These are phyloP conservation scores for Osmanthus fragrans DNA, from an alignment of 257 asterid species.

Conservation along the genomic window DNA sequence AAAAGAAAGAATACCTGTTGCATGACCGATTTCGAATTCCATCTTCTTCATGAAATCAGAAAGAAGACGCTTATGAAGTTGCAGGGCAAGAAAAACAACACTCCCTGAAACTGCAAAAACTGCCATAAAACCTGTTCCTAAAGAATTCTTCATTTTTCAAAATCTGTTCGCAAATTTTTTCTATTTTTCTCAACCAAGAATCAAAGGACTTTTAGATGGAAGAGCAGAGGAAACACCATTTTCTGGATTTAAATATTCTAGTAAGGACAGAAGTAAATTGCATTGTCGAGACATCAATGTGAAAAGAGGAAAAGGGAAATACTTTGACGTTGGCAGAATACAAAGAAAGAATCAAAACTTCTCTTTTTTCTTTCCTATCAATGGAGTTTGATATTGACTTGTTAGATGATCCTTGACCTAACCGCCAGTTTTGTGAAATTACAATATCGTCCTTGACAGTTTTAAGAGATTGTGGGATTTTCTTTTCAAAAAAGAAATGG, in stretches of 20 bases:
- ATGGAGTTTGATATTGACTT: not conserved
- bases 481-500: not conserved
- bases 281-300: constrained; percentile 22
- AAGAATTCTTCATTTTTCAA: constrained; percentile 49
- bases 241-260: constrained; percentile 1
- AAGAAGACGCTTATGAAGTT: constrained; percentile 76
- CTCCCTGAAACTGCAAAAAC: constrained; percentile 91
- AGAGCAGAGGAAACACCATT: not conserved
- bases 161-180: not conserved
- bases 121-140: constrained; percentile 65
- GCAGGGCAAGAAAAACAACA: constrained; percentile 77
- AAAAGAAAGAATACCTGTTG: constrained; percentile 25
- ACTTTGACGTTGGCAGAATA: constrained; percentile 1
- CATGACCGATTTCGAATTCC: constrained; percentile 54
- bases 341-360: not conserved
- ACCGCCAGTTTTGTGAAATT: not conserved
- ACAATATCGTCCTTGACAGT: not conserved
- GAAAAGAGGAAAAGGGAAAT: not conserved
- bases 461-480: not conserved
- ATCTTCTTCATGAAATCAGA: constrained; percentile 77
- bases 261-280: constrained; percentile 14
- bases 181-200: not conserved
- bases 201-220: constrained; percentile 9
- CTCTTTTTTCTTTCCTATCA: not conserved
- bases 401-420: not conserved